Evolutionary conservation across 257 asterid species (phyloP).

Genomic region (Nicotiana paniculata): DNA sequence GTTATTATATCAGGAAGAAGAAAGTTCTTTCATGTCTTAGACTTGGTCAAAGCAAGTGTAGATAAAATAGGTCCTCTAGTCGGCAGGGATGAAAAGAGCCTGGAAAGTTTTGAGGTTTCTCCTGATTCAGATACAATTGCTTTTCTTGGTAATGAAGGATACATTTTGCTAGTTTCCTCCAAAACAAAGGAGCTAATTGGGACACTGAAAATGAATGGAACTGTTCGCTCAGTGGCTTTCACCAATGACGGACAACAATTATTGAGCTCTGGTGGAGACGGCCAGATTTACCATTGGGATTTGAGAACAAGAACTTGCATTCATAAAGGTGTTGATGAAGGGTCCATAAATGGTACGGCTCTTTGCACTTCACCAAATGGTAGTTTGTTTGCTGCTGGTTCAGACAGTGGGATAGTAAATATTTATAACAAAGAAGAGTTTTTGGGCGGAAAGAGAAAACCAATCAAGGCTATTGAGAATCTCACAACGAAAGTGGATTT

Average conservation of each 20-base stretch:
- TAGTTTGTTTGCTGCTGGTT: constrained; percentile 86
- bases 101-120: constrained; percentile 83
- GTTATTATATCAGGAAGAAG: constrained; percentile 78
- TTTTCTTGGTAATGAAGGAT: constrained; percentile 86
- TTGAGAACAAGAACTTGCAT: constrained; percentile 69
- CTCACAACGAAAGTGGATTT: constrained; percentile 70
- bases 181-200: constrained; percentile 81
- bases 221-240: constrained; percentile 68
- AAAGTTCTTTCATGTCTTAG: constrained; percentile 76
- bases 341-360: constrained; percentile 75
- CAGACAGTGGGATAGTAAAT: constrained; percentile 82
- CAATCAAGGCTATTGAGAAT: constrained; percentile 66
- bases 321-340: constrained; percentile 83
- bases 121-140: constrained; percentile 88
- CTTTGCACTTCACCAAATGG: constrained; percentile 63
- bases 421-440: constrained; percentile 60
- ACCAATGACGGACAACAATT: constrained; percentile 59
- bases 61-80: constrained; percentile 71
- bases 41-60: constrained; percentile 62
- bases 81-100: constrained; percentile 92
- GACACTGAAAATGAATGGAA: constrained; percentile 88
- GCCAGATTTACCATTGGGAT: constrained; percentile 86
- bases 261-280: constrained; percentile 86
- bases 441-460: constrained; percentile 74
- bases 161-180: constrained; percentile 68